These are phyloP conservation scores for Leersia perrieri DNA, from an alignment of 176 grass and related monocot species.

Conservation along the genomic window DNA sequence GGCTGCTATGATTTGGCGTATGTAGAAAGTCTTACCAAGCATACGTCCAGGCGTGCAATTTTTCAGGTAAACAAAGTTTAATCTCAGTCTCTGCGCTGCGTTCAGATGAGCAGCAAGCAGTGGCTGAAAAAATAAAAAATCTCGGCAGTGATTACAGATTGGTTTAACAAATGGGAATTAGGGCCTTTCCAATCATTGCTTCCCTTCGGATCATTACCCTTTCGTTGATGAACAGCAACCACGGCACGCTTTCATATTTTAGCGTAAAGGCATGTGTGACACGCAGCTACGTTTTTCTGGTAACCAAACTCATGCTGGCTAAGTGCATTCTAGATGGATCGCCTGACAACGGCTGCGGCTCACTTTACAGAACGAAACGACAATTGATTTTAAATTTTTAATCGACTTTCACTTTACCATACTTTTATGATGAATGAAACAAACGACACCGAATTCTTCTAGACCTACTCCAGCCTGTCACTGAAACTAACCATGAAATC, in stretches of 20 bases:
- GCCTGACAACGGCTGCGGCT: not conserved
- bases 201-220: not conserved
- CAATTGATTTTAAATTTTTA: not conserved
- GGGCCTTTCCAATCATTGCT: constrained; percentile 28
- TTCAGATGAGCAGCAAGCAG: constrained; percentile 10
- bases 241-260: not conserved
- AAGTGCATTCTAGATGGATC: constrained; percentile 37
- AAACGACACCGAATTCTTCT: constrained; percentile 1
- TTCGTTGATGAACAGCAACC: not conserved
- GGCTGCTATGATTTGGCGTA: constrained; percentile 20
- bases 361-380: not conserved
- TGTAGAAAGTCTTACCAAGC: not conserved
- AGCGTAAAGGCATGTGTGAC: constrained; percentile 8
- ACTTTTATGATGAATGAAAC: constrained; percentile 12
- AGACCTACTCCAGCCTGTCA: not conserved
- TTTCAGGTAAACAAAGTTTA: constrained; percentile 15
- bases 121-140: not conserved
- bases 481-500: not conserved
- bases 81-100: constrained; percentile 14
- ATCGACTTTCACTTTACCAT: constrained; percentile 13
- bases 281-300: constrained; percentile 9
- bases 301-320: constrained; percentile 2
- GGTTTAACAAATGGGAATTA: not conserved
- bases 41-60: constrained; percentile 6
- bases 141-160: constrained; percentile 27